phyloP scores from a whole-genome alignment of 805 yeast genomes.

The Ogataea sp. region DNA sequence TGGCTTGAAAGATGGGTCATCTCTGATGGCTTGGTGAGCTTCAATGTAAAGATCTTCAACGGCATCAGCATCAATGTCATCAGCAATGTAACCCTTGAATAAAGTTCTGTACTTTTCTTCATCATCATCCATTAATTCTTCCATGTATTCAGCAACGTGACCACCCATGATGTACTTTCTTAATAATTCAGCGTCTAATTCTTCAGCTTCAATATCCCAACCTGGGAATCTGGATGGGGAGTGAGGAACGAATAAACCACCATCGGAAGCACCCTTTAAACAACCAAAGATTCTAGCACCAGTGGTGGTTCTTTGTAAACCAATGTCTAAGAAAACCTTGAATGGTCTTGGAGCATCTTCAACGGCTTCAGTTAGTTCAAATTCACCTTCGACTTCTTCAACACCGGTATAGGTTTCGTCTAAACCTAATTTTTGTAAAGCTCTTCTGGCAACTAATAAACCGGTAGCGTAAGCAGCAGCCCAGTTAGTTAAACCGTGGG shows the following conservation, averaged over 20 bases:
- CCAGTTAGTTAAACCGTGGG: slow-evolving; percentile 99
- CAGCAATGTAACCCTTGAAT: slow-evolving; percentile 94
- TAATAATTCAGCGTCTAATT: slow-evolving; percentile 92
- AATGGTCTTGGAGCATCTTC: slow-evolving; percentile 99
- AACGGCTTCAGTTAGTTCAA: slow-evolving; percentile 95
- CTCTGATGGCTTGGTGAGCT: slow-evolving; percentile 96
- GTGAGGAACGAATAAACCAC: slow-evolving; percentile 99
- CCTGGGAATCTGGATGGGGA: slow-evolving; percentile 99
- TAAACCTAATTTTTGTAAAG: slow-evolving; percentile 93
- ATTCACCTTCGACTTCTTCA: slow-evolving; percentile 99
- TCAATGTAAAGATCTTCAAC: slow-evolving; percentile 90
- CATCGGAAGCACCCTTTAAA: slow-evolving; percentile 99
- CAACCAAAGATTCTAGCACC: slow-evolving; percentile 99
- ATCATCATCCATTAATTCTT: slow-evolving; percentile 99
- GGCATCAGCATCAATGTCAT: slow-evolving; percentile 95
- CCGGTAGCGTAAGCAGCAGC: slow-evolving; percentile 99
- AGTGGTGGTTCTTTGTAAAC: slow-evolving; percentile 99
- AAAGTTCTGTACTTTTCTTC: slow-evolving; percentile 97
- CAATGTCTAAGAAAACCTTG: slow-evolving; percentile 98
- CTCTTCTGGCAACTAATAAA: slow-evolving; percentile 98
- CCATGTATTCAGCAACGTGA: slow-evolving; percentile 99
- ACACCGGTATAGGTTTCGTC: slow-evolving; percentile 98
- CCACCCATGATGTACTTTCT: slow-evolving; percentile 99
- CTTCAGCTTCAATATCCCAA: slow-evolving; percentile 98
- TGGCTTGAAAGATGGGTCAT: slow-evolving; percentile 85